Conservation (phyloP, 1,139 yeast genomes). For the Blastobotrys illinoisensis region DNA sequence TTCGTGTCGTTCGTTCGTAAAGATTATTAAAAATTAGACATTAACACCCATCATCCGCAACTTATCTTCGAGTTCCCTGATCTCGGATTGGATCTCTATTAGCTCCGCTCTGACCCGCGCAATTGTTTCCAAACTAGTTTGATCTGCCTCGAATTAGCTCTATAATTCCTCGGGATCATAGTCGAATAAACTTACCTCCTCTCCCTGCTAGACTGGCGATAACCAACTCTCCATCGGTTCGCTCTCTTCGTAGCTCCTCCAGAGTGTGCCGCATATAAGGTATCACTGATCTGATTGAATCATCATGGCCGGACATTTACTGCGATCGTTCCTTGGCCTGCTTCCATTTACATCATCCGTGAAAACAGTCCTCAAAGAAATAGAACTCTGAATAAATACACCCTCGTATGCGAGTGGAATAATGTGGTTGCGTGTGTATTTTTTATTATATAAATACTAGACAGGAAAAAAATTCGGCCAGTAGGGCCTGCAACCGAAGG, state of each 20-base stretch:
- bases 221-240: constrained; percentile 18
- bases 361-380: neutral
- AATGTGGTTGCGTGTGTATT: neutral
- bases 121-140: constrained; percentile 17
- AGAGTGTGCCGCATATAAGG: constrained; percentile 13
- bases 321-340: neutral
- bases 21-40: neutral
- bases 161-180: neutral
- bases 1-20: constrained; percentile 1
- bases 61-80: constrained; percentile 18
- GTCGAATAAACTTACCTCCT: constrained; percentile 14
- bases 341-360: neutral
- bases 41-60: constrained; percentile 2
- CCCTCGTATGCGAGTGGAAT: neutral
- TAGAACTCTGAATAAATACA: neutral
- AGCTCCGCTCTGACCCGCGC: constrained; percentile 17
- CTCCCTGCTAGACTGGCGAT: constrained; percentile 17
- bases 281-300: constrained; percentile 7
- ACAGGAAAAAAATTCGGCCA: neutral
- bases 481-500: neutral
- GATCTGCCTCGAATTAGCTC: constrained; percentile 11
- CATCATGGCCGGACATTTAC: constrained; percentile 11
- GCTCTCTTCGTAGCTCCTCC: constrained; percentile 18
- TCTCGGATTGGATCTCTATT: constrained; percentile 18
- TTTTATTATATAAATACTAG: neutral